A percentile compares a stretch with the other conserved stretches of the same genome.
phyloP scores from a whole-genome alignment of 148 eudicot genomes.

The Fagopyrum tataricum region DNA sequence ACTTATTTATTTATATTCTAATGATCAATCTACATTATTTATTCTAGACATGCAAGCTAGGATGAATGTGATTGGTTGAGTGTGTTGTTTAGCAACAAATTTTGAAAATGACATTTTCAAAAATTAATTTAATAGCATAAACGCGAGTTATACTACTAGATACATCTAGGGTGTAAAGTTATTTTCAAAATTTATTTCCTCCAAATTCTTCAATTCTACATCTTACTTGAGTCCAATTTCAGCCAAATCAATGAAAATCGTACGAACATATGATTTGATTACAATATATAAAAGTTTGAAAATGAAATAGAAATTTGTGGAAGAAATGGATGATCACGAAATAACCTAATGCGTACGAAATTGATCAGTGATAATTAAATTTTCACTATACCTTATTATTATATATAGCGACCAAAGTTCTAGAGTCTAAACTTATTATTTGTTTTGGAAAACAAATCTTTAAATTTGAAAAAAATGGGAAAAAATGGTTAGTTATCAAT shows the following conservation, averaged over 20 bases:
- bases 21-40: not conserved
- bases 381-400: too few relatives aligned
- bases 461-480: too few relatives aligned
- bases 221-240: not conserved
- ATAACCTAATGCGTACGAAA: too few relatives aligned
- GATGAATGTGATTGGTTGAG: not conserved
- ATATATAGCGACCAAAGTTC: too few relatives aligned
- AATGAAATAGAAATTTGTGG: too few relatives aligned
- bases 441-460: too few relatives aligned
- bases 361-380: too few relatives aligned
- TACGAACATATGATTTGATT: not conserved
- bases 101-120: not conserved
- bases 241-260: not conserved
- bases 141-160: not conserved
- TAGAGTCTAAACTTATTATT: too few relatives aligned
- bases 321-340: too few relatives aligned
- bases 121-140: not conserved
- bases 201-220: not conserved
- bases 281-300: not conserved
- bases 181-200: not conserved
- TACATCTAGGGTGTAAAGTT: not conserved
- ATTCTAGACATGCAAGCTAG: not conserved
- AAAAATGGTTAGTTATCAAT: too few relatives aligned
- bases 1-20: not conserved
- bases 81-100: not conserved